Percentiles rank a stretch among this genome's conserved stretches.
phyloP scores from a whole-genome alignment of 176 grass and related monocot genomes.

The Melocanna baccifera region DNA sequence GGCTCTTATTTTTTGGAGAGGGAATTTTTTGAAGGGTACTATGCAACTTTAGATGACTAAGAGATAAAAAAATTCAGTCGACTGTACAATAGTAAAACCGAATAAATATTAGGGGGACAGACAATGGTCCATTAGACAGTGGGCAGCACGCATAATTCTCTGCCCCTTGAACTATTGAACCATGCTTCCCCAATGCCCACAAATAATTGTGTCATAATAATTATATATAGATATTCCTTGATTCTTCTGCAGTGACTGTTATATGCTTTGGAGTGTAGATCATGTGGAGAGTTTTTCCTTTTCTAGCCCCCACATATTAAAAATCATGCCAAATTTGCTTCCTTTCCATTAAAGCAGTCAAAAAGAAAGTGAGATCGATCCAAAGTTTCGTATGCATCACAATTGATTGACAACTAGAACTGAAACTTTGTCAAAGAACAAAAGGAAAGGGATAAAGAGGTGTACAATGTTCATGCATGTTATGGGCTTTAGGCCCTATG shows the following conservation, averaged over 20 bases:
- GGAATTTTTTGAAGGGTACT: too few species aligned
- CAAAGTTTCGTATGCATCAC: slow-evolving; percentile 15
- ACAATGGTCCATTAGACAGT: slow-evolving; percentile 40
- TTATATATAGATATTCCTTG: slow-evolving; percentile 35
- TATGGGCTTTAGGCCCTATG: background rate
- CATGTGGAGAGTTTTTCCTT: slow-evolving; percentile 30
- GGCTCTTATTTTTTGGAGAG: too few species aligned
- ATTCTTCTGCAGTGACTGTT: slow-evolving; percentile 27
- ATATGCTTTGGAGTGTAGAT: slow-evolving; percentile 24
- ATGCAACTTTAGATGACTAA: too few species aligned
- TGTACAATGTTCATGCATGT: slow-evolving; percentile 20
- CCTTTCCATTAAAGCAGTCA: slow-evolving; percentile 40
- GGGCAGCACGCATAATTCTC: slow-evolving; percentile 32
- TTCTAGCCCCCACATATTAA: background rate
- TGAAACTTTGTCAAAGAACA: slow-evolving; percentile 24
- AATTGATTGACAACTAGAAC: slow-evolving; percentile 28
- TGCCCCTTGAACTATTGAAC: slow-evolving; percentile 43
- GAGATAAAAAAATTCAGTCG: too few species aligned
- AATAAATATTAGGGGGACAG: slow-evolving; percentile 31
- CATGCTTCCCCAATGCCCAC: slow-evolving; percentile 24
- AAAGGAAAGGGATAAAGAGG: background rate
- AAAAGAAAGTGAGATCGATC: slow-evolving; percentile 25
- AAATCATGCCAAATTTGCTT: slow-evolving; percentile 11
- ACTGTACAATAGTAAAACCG: too few species aligned
- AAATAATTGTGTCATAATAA: slow-evolving; percentile 33